Conservation (phyloP, 2,329 filamentous ascomycete species). For the Cladophialophora bantiana region DNA sequence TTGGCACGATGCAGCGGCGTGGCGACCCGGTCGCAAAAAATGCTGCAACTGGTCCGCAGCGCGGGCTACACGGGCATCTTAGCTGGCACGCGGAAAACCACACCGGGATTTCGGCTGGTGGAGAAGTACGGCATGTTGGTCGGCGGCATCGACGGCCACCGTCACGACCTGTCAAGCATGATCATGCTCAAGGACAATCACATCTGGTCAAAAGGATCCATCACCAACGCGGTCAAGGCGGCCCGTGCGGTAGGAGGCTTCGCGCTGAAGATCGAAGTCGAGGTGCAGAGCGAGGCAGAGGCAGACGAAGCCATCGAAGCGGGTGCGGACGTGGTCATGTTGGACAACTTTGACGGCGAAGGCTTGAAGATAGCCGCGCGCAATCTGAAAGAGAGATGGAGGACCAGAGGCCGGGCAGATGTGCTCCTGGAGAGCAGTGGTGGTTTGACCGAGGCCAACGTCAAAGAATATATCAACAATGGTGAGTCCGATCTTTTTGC, state of each 20-base stretch:
- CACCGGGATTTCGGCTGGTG: slow-evolving; percentile 90
- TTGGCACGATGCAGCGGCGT: slow-evolving; percentile 91
- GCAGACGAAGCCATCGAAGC: slow-evolving; percentile 90
- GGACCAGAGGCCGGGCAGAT: slow-evolving; percentile 64
- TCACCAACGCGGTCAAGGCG: slow-evolving; percentile 82
- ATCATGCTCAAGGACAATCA: slow-evolving; percentile 99
- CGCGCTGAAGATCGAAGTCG: slow-evolving; percentile 92
- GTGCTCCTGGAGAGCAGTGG: slow-evolving; percentile 93
- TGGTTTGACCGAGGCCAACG: slow-evolving; percentile 84
- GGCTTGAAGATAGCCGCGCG: slow-evolving; percentile 77
- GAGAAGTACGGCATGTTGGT: slow-evolving; percentile 99
- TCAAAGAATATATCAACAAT: slow-evolving; percentile 77
- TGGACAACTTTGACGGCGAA: slow-evolving; percentile 90
- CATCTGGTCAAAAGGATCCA: slow-evolving; percentile 77
- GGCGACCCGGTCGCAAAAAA: slow-evolving; percentile 70
- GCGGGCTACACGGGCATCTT: slow-evolving; percentile 82
- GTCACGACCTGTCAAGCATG: slow-evolving; percentile 92
- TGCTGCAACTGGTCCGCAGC: slow-evolving; percentile 63
- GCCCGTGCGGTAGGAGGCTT: slow-evolving; percentile 88
- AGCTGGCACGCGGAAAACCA: slow-evolving; percentile 97
- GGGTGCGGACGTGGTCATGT: slow-evolving; percentile 94
- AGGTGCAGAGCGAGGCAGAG: slow-evolving; percentile 86
- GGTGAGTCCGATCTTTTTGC: slow-evolving; percentile 56
- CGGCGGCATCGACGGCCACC: slow-evolving; percentile 88
- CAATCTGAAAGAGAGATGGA: slow-evolving; percentile 81